Evolutionary conservation across 169 alveolate species (phyloP).

Genomic region (Plasmodium vinckei): DNA sequence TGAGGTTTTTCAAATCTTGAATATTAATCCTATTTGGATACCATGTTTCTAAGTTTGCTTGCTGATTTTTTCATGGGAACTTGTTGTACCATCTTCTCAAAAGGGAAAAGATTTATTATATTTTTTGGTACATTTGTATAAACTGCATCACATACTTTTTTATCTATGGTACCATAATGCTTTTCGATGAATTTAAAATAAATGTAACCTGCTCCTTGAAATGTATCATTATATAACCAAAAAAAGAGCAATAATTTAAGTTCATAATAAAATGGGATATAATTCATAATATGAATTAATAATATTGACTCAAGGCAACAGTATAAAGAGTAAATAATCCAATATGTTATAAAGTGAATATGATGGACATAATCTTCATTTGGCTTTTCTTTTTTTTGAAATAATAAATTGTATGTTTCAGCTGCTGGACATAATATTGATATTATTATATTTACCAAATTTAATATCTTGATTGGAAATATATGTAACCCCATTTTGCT

Average conservation of each 20-base stretch:
- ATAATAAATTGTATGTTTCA: conserved; percentile 52
- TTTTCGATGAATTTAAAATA: conserved; percentile 76
- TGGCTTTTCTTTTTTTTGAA: conserved; percentile 48
- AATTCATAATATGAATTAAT: conserved; percentile 53
- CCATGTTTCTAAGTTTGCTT: conserved; percentile 51
- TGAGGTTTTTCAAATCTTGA: neutral
- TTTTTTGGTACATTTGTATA: conserved; percentile 38
- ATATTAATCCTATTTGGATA: conserved; percentile 57
- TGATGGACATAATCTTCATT: conserved; percentile 48
- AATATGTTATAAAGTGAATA: conserved; percentile 82
- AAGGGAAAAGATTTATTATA: conserved; percentile 20
- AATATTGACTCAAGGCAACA: conserved; percentile 75
- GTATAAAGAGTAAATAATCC: conserved; percentile 81
- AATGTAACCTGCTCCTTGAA: conserved; percentile 86
- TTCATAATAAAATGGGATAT: conserved; percentile 83
- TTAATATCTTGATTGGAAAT: conserved; percentile 48
- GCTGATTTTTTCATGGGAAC: conserved; percentile 35
- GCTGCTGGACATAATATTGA: conserved; percentile 63
- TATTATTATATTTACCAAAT: conserved; percentile 60
- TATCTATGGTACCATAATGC: conserved; percentile 30
- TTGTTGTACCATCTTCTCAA: conserved; percentile 11
- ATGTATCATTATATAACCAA: conserved; percentile 84
- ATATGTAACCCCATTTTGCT: conserved; percentile 72
- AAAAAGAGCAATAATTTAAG: conserved; percentile 79
- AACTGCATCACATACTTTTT: conserved; percentile 45